Evolutionary conservation across 257 asterid genomes (phyloP).

Genomic region (Nicotiana tomentosiformis): DNA sequence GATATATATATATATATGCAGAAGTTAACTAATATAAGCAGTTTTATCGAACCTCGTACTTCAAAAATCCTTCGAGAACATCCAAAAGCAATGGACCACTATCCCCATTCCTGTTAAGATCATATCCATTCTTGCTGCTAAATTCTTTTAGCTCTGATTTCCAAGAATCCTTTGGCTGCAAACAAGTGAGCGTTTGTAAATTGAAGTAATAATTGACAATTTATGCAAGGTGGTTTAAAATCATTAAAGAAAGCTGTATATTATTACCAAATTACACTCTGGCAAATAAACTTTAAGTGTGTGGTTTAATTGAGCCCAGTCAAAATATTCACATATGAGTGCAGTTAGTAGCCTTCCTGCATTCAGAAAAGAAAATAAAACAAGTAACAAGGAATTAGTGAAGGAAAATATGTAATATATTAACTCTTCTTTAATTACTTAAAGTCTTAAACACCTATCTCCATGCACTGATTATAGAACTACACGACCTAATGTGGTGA

Average conservation of each 20-base stretch:
- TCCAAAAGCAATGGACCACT: constrained; percentile 95
- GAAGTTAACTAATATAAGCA: neutral
- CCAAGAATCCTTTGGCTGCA: constrained; percentile 90
- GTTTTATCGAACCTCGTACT: constrained; percentile 72
- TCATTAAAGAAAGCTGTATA: neutral
- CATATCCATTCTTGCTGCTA: constrained; percentile 90
- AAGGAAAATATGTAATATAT: neutral
- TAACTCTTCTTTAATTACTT: neutral
- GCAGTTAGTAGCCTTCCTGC: constrained; percentile 86
- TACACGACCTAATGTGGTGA: neutral
- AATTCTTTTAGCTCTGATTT: constrained; percentile 87
- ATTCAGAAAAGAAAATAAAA: constrained; percentile 12
- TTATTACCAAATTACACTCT: constrained; percentile 73
- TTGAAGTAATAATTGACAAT: constrained; percentile 4
- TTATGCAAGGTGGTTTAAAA: neutral
- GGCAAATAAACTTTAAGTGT: constrained; percentile 82
- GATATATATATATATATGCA: neutral
- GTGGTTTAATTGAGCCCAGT: constrained; percentile 90
- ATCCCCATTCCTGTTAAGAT: constrained; percentile 84
- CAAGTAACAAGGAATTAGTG: neutral
- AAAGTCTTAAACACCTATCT: neutral
- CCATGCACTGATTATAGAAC: neutral
- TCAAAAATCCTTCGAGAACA: constrained; percentile 97
- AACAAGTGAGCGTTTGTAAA: constrained; percentile 4
- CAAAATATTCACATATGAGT: constrained; percentile 83